phyloP scores from a whole-genome alignment of 1,284 basidiomycete species.

The Lentinus polychrous region DNA sequence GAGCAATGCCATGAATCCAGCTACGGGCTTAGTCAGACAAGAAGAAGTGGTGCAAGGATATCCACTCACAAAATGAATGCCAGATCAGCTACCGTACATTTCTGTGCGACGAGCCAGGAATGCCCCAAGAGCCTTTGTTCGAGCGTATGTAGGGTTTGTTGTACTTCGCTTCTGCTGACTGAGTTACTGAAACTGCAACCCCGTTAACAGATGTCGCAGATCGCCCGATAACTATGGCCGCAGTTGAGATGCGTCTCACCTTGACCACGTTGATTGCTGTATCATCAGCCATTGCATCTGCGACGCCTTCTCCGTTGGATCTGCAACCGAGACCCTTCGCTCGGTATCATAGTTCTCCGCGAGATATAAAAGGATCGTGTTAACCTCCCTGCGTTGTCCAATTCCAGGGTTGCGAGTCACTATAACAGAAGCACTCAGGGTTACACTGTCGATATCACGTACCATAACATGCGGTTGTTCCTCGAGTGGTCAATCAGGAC shows the following conservation, averaged over 20 bases:
- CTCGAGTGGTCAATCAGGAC: slow-evolving; percentile 1
- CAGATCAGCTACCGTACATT: slow-evolving; percentile 1
- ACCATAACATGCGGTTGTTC: slow-evolving; percentile 1
- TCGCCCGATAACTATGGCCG: background rate
- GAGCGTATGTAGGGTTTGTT: background rate
- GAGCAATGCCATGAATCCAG: too few relatives aligned
- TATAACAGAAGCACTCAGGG: background rate
- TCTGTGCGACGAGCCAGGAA: background rate
- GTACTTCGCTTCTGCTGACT: background rate
- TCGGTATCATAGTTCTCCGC: slow-evolving; percentile 4
- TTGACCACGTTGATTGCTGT: background rate
- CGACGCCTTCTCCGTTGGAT: background rate
- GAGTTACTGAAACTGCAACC: background rate
- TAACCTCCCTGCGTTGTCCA: background rate
- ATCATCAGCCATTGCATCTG: slow-evolving; percentile 2
- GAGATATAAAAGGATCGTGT: slow-evolving; percentile 3
- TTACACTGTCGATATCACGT: too few relatives aligned
- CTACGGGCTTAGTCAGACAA: too few relatives aligned
- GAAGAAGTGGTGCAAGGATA: background rate
- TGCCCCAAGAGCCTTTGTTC: background rate
- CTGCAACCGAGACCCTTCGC: slow-evolving; percentile 1
- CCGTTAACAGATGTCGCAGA: background rate
- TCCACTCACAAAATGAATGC: background rate
- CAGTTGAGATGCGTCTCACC: background rate
- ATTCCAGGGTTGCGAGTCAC: background rate